These are phyloP conservation scores for Persicaria tinctoria DNA, from an alignment of 148 eudicot species.

Conservation along the genomic window DNA sequence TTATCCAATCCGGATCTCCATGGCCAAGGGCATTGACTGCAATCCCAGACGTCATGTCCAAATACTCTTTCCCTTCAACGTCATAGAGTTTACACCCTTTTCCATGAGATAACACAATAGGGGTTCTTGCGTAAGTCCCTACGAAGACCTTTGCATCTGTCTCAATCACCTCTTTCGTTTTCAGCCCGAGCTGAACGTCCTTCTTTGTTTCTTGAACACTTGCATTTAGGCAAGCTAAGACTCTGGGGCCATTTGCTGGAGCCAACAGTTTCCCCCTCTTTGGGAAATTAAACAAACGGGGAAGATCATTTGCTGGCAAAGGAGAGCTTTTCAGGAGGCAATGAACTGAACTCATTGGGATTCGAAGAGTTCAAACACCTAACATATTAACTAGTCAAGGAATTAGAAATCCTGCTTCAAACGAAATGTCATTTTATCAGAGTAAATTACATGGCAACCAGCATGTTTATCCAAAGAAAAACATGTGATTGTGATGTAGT, in stretches of 20 bases:
- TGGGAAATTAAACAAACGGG: constrained; percentile 22
- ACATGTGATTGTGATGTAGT: background rate
- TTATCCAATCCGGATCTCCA: constrained; percentile 70
- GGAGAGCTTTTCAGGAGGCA: constrained; percentile 19
- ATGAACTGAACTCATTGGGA: constrained; percentile 24
- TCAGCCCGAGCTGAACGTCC: constrained; percentile 12
- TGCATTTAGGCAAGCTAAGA: constrained; percentile 24
- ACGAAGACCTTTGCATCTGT: constrained; percentile 53
- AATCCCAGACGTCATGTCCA: constrained; percentile 82
- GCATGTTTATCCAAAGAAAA: background rate
- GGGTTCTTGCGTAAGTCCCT: constrained; percentile 67
- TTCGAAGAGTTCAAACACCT: constrained; percentile 2
- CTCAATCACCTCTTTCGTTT: constrained; percentile 40
- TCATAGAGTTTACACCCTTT: constrained; percentile 76
- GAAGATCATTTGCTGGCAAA: constrained; percentile 19
- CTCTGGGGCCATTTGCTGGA: background rate
- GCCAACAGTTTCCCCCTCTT: background rate
- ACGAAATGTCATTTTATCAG: background rate
- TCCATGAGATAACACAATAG: constrained; percentile 63
- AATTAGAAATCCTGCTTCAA: background rate
- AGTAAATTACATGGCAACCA: background rate
- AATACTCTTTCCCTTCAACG: constrained; percentile 68
- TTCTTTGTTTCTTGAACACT: constrained; percentile 24
- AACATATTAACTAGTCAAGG: background rate
- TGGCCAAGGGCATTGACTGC: constrained; percentile 93